Evolutionary conservation across 805 yeast species (phyloP).

Genomic region (Zygosaccharomyces lentus): DNA sequence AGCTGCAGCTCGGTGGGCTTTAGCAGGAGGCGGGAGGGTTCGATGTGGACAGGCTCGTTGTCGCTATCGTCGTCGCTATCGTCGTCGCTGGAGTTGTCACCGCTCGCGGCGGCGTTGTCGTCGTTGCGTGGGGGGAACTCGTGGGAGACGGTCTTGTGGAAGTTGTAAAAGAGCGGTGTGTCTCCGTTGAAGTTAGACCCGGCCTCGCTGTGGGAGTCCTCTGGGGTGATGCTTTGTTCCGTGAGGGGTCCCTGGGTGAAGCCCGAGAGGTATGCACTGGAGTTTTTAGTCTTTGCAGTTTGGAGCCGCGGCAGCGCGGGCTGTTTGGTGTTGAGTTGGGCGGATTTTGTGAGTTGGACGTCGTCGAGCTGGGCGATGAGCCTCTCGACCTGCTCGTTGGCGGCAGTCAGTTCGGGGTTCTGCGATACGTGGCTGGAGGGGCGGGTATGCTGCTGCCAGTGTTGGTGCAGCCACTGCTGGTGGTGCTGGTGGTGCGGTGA

Average conservation of each 20-base stretch:
- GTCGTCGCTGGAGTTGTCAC: too few relatives aligned
- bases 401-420: constrained; percentile 11
- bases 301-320: constrained; percentile 5
- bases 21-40: constrained; percentile 1
- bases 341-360: constrained; percentile 27
- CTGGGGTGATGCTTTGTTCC: constrained; percentile 8
- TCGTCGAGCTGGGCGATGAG: constrained; percentile 31
- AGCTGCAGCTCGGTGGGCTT: background rate
- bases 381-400: constrained; percentile 29
- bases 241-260: constrained; percentile 12
- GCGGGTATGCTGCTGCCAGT: background rate
- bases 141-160: constrained; percentile 8
- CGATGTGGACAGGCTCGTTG: background rate
- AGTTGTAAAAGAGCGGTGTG: constrained; percentile 27
- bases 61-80: background rate
- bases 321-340: constrained; percentile 10
- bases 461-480: too few relatives aligned
- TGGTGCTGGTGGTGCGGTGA: too few relatives aligned
- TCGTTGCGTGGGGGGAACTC: constrained; percentile 3
- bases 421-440: background rate
- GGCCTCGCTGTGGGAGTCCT: constrained; percentile 4
- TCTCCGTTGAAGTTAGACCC: constrained; percentile 13
- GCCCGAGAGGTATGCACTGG: constrained; percentile 36
- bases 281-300: constrained; percentile 22
- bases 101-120: too few relatives aligned